Evolutionary conservation across 1,284 basidiomycete species (phyloP).

Genomic region (Ceratobasidium sp.): DNA sequence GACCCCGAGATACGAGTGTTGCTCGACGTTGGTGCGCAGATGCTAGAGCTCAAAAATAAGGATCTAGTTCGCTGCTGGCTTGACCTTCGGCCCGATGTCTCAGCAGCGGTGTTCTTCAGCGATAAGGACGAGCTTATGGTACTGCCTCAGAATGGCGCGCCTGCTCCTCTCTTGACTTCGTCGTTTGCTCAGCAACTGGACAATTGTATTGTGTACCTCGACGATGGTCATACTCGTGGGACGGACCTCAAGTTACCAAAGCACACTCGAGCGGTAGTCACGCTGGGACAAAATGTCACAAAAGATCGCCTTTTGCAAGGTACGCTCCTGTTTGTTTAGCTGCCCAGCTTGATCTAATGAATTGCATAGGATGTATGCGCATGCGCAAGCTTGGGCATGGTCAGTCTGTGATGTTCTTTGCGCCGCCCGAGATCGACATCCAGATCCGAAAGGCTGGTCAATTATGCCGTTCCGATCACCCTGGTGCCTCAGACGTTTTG

Average conservation of each 20-base stretch:
- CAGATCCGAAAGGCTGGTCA: conserved; percentile 53
- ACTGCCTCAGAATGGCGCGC: conserved; percentile 56
- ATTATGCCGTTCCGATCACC: neutral
- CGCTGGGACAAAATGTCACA: conserved; percentile 64
- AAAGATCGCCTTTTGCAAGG: conserved; percentile 68
- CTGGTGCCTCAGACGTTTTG: conserved; percentile 19
- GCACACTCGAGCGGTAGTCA: conserved; percentile 61
- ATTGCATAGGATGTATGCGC: conserved; percentile 59
- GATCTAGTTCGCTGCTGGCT: conserved; percentile 60
- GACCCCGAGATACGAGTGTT: conserved; percentile 58
- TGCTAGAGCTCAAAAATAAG: conserved; percentile 62
- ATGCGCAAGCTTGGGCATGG: conserved; percentile 64
- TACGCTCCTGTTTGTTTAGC: conserved; percentile 50
- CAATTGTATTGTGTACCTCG: conserved; percentile 64
- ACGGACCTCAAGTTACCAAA: conserved; percentile 65
- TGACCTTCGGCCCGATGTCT: conserved; percentile 48
- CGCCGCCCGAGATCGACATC: conserved; percentile 61
- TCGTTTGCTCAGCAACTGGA: conserved; percentile 58
- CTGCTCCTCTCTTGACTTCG: conserved; percentile 59
- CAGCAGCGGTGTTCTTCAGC: conserved; percentile 63
- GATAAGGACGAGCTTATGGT: conserved; percentile 60
- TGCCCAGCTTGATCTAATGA: neutral
- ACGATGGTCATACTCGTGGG: conserved; percentile 68
- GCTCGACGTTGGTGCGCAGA: conserved; percentile 68
- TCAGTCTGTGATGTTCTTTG: conserved; percentile 64